phyloP scores from a whole-genome alignment of 208 protist species.

The Leishmania aethiopica region DNA sequence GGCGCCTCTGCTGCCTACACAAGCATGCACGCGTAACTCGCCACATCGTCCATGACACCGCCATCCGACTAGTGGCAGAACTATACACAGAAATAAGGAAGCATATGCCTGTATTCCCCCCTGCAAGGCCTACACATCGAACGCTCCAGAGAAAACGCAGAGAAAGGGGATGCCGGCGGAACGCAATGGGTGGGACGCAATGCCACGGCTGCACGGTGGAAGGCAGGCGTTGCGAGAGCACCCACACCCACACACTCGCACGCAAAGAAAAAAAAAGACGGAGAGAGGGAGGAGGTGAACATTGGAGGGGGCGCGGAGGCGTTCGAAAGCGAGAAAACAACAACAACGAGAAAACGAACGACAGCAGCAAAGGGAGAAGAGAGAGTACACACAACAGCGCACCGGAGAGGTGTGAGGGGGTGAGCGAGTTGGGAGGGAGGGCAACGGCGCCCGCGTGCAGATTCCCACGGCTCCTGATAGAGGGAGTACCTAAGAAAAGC shows the following conservation, averaged over 20 bases:
- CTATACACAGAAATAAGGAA: background rate
- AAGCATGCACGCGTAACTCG: background rate
- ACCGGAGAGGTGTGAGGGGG: background rate
- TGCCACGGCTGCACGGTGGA: too few species aligned
- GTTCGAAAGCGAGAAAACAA: background rate
- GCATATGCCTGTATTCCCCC: too few species aligned
- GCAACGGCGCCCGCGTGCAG: too few species aligned
- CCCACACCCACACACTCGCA: too few species aligned
- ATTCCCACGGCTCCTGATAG: background rate
- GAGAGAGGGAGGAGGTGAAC: slow-evolving; percentile 1
- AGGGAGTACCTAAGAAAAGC: background rate
- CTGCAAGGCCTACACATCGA: too few species aligned
- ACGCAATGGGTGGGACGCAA: too few species aligned
- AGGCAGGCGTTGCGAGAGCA: too few species aligned
- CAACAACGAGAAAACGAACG: too few species aligned
- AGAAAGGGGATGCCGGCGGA: background rate
- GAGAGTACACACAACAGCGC: too few species aligned
- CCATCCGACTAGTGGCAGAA: background rate
- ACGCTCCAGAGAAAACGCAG: background rate
- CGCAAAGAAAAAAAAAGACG: background rate
- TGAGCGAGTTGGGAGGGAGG: background rate
- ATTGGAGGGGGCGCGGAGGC: background rate
- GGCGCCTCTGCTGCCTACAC: background rate
- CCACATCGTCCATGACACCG: background rate
- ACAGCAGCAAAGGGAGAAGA: too few species aligned